Base-by-base conservation (phyloP, 768 basidiomycete genomes). In the Hypholoma fasciculare region DNA sequence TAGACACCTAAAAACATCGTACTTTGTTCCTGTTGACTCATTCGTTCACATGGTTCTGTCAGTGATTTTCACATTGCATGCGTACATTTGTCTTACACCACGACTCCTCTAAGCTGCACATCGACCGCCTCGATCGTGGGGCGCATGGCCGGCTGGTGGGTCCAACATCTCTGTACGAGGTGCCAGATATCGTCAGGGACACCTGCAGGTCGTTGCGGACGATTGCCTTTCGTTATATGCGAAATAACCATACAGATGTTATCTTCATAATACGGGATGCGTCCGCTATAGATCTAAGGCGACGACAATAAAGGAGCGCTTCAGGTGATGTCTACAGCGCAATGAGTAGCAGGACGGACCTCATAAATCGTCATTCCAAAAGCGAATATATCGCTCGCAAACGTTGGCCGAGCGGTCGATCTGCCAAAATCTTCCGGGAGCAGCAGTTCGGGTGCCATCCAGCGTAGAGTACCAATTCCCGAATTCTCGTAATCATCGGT, bases 381-480 rank as follows among this genome's bases (percentile, higher is more conserved):
- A 1, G 70, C 67, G 30, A 66, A 73, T 1, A 73, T 60, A 54
- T 73, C 72, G 43, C 71, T 71, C 26, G 57, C 34, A 36, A 66
- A 65, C 8, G 72, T 72, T 2, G 68, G 57, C 40, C 52, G 55
- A 0, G 65, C 59, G 13, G 36, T 56, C 9, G 36, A 6, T 3
- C 42, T 26, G 7, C 59, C 57, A 42, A 52, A 67, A 0, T 27
- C 49, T 11, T 65, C 63, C 4, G 70, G 63, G 0, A 61, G 17
- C 1, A 71, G 54, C 4, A 62, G 63, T 38, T 73, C 71, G 0
- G 72, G 71, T 0, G 70, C 67, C 69, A 70, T 72, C 72, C 69
- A 73, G 19, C 66, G 64, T n/a, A 39, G 50, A 7, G 64, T 72
- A 7, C 72, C 67, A 8, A 54, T 67, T 5, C 61, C 65, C 0